These are phyloP conservation scores for Cyberlindnera samutprakarnensis DNA, from an alignment of 805 yeast species.

Conservation along the genomic window DNA sequence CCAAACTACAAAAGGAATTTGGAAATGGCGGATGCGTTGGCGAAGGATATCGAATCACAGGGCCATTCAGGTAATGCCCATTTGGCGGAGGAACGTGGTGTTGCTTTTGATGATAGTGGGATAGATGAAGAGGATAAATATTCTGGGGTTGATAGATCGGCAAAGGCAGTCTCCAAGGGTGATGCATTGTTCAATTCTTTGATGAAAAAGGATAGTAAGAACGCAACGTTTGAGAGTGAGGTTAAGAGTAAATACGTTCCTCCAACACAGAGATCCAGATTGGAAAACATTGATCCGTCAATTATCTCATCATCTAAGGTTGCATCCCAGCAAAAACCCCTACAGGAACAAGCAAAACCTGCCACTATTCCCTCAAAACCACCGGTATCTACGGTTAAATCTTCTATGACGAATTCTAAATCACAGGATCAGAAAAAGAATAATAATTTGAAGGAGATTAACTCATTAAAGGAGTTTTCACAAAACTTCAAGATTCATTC, in stretches of 20 bases:
- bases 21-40: slow-evolving; percentile 68
- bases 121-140: slow-evolving; percentile 94
- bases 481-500: slow-evolving; percentile 73
- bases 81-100: slow-evolving; percentile 87
- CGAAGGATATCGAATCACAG: slow-evolving; percentile 74
- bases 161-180: slow-evolving; percentile 6
- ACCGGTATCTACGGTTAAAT: slow-evolving; percentile 17
- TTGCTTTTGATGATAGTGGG: slow-evolving; percentile 71
- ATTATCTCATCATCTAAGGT: slow-evolving; percentile 43
- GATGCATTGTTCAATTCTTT: slow-evolving; percentile 23
- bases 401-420: slow-evolving; percentile 3
- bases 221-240: slow-evolving; percentile 34
- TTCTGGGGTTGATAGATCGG: slow-evolving; percentile 60
- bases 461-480: slow-evolving; percentile 68
- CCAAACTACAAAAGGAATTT: slow-evolving; percentile 66
- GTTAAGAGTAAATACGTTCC: slow-evolving; percentile 36
- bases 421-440: slow-evolving; percentile 24
- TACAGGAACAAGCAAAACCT: too few species aligned
- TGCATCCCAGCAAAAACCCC: background rate
- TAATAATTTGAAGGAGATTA: slow-evolving; percentile 55
- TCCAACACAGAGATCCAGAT: slow-evolving; percentile 46
- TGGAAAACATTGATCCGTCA: slow-evolving; percentile 52
- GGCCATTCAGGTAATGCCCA: slow-evolving; percentile 63
- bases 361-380: slow-evolving; percentile 24
- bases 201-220: slow-evolving; percentile 28